Evolutionary conservation across 768 basidiomycete species (phyloP).

Genomic region (Russula abietina): DNA sequence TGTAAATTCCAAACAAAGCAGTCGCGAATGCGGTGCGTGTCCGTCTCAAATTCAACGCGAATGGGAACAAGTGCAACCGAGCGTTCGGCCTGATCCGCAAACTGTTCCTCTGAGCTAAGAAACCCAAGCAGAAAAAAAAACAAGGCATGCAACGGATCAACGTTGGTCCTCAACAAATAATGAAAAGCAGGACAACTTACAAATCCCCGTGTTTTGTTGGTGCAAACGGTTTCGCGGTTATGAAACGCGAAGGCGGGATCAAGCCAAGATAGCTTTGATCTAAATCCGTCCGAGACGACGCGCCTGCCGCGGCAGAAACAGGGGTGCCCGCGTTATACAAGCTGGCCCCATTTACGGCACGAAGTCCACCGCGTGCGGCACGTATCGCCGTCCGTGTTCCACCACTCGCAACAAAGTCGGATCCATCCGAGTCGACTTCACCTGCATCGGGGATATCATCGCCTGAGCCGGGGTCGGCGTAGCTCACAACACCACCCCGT

Average conservation of each 20-base stretch:
- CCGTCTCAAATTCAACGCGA: slow-evolving; percentile 91
- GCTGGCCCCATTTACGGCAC: slow-evolving; percentile 36
- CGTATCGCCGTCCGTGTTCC: slow-evolving; percentile 52
- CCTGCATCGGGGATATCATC: slow-evolving; percentile 80
- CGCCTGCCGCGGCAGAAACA: slow-evolving; percentile 27
- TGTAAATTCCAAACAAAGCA: slow-evolving; percentile 95
- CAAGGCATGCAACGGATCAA: not conserved
- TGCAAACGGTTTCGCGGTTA: slow-evolving; percentile 52
- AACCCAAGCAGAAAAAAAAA: not conserved
- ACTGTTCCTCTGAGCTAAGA: slow-evolving; percentile 43
- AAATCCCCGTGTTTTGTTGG: slow-evolving; percentile 64
- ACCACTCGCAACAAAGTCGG: slow-evolving; percentile 67
- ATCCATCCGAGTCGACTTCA: slow-evolving; percentile 78
- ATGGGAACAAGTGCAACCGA: slow-evolving; percentile 73
- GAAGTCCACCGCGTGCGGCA: slow-evolving; percentile 24
- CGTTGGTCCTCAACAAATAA: slow-evolving; percentile 4
- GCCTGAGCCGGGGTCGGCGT: slow-evolving; percentile 78
- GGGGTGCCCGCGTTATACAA: slow-evolving; percentile 43
- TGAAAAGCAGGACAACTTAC: slow-evolving; percentile 43
- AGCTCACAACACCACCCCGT: slow-evolving; percentile 72
- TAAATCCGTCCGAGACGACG: slow-evolving; percentile 42
- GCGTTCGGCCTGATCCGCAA: slow-evolving; percentile 56
- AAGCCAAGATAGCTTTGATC: slow-evolving; percentile 89
- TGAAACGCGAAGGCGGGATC: slow-evolving; percentile 74
- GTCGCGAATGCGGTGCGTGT: slow-evolving; percentile 86